Evolutionary conservation across 108 stramenopile genomes (phyloP), one percentile per base, ranked within the genome.

Genomic region (Stephanodiscus triporus): DNA sequence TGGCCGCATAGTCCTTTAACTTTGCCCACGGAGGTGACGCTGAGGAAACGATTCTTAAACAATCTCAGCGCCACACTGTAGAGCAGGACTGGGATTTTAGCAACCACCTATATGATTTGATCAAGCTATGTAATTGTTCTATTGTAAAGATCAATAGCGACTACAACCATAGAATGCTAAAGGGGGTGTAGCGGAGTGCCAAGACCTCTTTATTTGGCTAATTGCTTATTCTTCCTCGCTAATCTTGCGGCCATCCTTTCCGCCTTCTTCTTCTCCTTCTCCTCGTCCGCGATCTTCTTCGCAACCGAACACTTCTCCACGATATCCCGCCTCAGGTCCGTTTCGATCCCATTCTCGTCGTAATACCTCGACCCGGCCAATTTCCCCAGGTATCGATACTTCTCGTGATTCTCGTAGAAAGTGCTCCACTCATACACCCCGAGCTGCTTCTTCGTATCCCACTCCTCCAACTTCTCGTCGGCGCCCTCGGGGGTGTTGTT

Each of bases 401-500:
- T 77, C 16, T 88, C 85, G 54, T 88, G 77, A 0, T 85, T 71
- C 70, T 58, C 72, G 43, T 92, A 92, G 63, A 92, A 92, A 16
- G 71, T 22, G 54, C 56, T 66, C 86, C 81, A 82, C 29, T 78
- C 82, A 29, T 70, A 72, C n/a, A 84, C 42, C 0, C 74, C 27
- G 48, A 65, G n/a, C 26, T 82, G 38, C 26, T 88, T 71, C 13
- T 64, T 66, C 10, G 48, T 70, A 14, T 70, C 81, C 69, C 87
- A 80, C 1, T 77, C 81, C 37, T 82, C 82, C 30, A 86, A 63
- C 9, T 71, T 54, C 51, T 86, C 87, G 19, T 56, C 47, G 13
- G 87, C 85, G 53, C 87, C 91, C 60, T 89, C 88, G 7, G 61
- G 69, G 14, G 85, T 91, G 78, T 90, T 89, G 1, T 75, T 73